Percentiles rank a stretch among this genome's conserved stretches.
Conservation (phyloP, 495 filamentous ascomycete species). For the Penicillium silybi region DNA sequence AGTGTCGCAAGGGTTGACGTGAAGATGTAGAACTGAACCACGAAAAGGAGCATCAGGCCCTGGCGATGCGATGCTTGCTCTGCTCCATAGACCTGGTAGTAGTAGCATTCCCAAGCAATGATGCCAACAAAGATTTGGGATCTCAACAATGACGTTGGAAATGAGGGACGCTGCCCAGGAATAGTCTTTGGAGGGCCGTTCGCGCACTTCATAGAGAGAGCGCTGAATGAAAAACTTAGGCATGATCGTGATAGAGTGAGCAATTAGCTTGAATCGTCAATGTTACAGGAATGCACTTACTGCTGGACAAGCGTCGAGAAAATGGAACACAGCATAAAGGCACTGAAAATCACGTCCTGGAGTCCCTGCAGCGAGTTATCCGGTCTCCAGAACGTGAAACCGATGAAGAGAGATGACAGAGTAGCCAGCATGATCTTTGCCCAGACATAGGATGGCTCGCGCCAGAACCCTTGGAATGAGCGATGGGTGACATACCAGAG, state of each 20-base stretch:
- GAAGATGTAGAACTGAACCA: constrained; percentile 64
- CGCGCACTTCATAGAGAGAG: constrained; percentile 65
- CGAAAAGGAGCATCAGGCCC: constrained; percentile 49
- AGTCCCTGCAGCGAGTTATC: constrained; percentile 69
- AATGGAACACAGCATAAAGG: constrained; percentile 78
- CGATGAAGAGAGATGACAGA: constrained; percentile 66
- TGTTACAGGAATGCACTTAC: constrained; percentile 15
- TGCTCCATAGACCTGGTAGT: constrained; percentile 49
- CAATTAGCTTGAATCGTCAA: neutral
- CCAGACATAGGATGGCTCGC: constrained; percentile 54
- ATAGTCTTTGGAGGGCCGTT: constrained; percentile 66
- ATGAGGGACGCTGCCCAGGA: constrained; percentile 69
- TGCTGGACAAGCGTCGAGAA: constrained; percentile 65
- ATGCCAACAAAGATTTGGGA: constrained; percentile 60
- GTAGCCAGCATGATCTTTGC: constrained; percentile 51
- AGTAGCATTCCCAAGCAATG: constrained; percentile 59
- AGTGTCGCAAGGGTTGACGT: constrained; percentile 65
- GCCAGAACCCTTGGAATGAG: constrained; percentile 54
- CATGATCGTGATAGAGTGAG: constrained; percentile 53
- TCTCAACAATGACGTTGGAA: constrained; percentile 65
- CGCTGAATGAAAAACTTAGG: constrained; percentile 65
- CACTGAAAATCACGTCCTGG: constrained; percentile 78
- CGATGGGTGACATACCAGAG: constrained; percentile 46
- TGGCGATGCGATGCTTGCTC: constrained; percentile 36
- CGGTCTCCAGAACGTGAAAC: constrained; percentile 80